Base-by-base conservation (phyloP, 192 early-diverging fungal genomes). In the Coemansia sp. region DNA sequence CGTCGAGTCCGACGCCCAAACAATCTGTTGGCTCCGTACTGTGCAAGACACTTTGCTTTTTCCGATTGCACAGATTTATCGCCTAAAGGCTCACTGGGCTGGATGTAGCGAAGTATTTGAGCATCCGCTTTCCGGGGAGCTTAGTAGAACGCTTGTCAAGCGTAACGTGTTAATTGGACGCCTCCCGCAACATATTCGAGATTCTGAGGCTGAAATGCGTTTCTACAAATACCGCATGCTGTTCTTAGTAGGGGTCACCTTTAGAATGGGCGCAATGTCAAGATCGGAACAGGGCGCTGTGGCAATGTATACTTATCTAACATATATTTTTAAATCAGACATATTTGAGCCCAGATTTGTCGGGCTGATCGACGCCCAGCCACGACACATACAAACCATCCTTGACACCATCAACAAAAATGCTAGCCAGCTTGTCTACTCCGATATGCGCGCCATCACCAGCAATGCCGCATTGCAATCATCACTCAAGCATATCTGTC, bases 101-200 rank as follows among this genome's bases (percentile, higher is more conserved):
- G 80, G 80, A 15, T 82, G 74, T 39, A 74, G 66, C 26, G 80
- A 82, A 59, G 71, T 77, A 4, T 82, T 82, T 62, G 79, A 82
- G 71, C 79, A 82, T 32, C 74, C 68, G 11, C 62, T 82, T 13
- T 37, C 54, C 10, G 54, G 18, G 58, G 32, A 57, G 18, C 61
- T 82, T 19, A 72, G 63, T 42, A 48, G 42, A 3, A 71, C 48
- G 10, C 68, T 69, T 18, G 56, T 9, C 12, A 47, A 60, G 46
- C 73, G 80, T 19, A 46, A 77, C 58, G 49, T 62, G 45, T 62
- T 82, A 41, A 62, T 82, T 5, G 62, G 56, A 16, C 49, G 41
- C 7, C 61, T 82, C 26, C 74, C 80, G 10, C 45, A 48, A 22
- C 66, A 71, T 36, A 63, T 64, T 36, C 65, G 59, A 26, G n/a